Base-by-base conservation (phyloP, 2,329 filamentous ascomycete genomes). In the Penicillium sp. region DNA sequence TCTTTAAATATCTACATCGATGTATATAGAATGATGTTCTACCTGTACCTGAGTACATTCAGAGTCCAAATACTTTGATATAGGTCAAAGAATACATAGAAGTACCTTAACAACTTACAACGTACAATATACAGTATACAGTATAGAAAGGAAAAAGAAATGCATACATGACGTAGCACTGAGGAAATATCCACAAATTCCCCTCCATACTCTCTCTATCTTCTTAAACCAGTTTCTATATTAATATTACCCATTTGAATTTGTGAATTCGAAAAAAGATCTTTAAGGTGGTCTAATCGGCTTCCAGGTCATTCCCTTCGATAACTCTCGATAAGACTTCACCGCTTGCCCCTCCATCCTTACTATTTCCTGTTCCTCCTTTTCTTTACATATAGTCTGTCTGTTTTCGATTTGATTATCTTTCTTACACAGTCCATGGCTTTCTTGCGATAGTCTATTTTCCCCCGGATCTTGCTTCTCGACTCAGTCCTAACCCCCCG, bases 341-440 rank as follows among this genome's bases (percentile, higher is more conserved):
- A 57, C 57, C 61, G 60, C 55, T 61, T 62, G 55, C 57, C 57
- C 57, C 55, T 57, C 58, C 54, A 55, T 50, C 47, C 43, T 35
- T 38, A 22, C 33, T 31, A 42, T 44, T 32, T 33, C 45, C 37
- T 49, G 39, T 46, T 53, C 29, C 41, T 39, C 41, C 41, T 28
- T 28, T 40, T 22, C 24, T 22, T 32, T 41, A 39, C 28, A 19
- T 43, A 39, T 39, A 39, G 15, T 39, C 22, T 12, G 10, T 49
- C 37, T 28, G 21, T 33, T 26, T 48, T 28, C 28, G 38, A 37
- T 17, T 38, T 19, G 4, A 21, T 28, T 24, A 32, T 28, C 21
- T 26, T 43, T 41, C 15, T n/a, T 29, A 21, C 13, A 41, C 46
- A 12, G 29, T 54, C 39, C 51, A 58, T 57, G 56, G 55, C 53